Conservation (phyloP, 805 yeast species). For the Zygoascus biomembranicola region DNA sequence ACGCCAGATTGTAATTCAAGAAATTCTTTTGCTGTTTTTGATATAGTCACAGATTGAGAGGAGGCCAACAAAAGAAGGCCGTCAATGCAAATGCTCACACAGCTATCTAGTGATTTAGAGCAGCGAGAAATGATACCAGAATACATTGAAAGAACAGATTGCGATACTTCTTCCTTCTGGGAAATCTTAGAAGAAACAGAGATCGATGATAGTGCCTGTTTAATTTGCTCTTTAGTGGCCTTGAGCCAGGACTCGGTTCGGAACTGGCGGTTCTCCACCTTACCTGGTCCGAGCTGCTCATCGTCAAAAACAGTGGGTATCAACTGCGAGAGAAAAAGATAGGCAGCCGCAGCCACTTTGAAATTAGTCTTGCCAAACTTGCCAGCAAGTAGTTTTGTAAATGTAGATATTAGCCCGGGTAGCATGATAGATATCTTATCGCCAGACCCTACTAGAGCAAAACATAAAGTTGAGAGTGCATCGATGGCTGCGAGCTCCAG, state of each 20-base stretch:
- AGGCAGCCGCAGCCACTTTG: slow-evolving; percentile 12
- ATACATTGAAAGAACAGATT: slow-evolving; percentile 27
- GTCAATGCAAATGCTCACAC: slow-evolving; percentile 26
- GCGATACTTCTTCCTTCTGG: slow-evolving; percentile 29
- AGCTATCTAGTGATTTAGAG: slow-evolving; percentile 28
- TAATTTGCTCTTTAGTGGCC: slow-evolving; percentile 44
- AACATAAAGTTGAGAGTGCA: slow-evolving; percentile 11
- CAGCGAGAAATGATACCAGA: slow-evolving; percentile 28
- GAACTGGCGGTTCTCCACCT: slow-evolving; percentile 17
- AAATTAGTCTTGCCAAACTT: slow-evolving; percentile 18
- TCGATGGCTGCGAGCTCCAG: slow-evolving; percentile 17
- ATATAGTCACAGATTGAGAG: slow-evolving; percentile 22
- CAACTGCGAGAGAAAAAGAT: slow-evolving; percentile 14
- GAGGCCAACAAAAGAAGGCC: not conserved
- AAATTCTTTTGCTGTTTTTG: not conserved
- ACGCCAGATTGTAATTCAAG: slow-evolving; percentile 1
- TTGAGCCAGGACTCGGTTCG: slow-evolving; percentile 48
- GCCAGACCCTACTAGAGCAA: slow-evolving; percentile 7
- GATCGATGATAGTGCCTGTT: slow-evolving; percentile 36
- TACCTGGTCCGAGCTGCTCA: slow-evolving; percentile 6
- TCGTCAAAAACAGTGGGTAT: slow-evolving; percentile 15
- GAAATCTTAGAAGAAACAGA: slow-evolving; percentile 21
- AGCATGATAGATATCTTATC: slow-evolving; percentile 23
- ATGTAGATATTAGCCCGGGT: slow-evolving; percentile 27
- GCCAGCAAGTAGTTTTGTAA: slow-evolving; percentile 21